phyloP scores from a whole-genome alignment of 179 eudicot genomes.

The Corrigiola litoralis region DNA sequence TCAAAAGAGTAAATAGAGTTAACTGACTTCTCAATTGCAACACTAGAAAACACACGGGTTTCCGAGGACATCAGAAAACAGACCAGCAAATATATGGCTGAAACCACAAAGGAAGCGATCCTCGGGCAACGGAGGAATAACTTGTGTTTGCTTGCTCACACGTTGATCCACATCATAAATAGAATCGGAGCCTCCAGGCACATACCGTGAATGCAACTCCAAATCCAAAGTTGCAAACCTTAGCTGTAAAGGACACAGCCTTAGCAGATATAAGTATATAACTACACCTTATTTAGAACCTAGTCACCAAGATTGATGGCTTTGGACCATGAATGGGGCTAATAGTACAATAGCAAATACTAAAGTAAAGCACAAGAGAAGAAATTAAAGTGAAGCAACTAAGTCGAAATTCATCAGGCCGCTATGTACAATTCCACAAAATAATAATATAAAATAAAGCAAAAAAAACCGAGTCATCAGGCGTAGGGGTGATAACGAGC shows the following conservation, averaged over 20 bases:
- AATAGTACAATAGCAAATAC: no score
- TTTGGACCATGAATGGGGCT: no score
- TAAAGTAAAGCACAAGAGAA: no score
- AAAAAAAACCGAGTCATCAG: no score
- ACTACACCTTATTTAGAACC: no score
- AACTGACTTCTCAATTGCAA: background rate
- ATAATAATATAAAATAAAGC: no score
- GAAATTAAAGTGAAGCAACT: no score
- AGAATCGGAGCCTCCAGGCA: conserved; percentile 84
- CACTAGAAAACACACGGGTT: background rate
- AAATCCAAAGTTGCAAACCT: conserved; percentile 75
- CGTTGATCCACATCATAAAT: conserved; percentile 84
- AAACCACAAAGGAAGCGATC: conserved; percentile 89
- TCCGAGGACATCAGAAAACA: conserved; percentile 3
- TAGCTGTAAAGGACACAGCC: conserved; percentile 43
- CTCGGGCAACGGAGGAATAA: conserved; percentile 86
- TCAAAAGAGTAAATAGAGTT: conserved; percentile 1
- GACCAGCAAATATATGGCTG: conserved; percentile 98
- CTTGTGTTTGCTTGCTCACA: conserved; percentile 62
- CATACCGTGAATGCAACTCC: conserved; percentile 79
- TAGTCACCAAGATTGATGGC: no score
- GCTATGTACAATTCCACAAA: no score
- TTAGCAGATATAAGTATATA: background rate
- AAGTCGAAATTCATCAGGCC: no score
- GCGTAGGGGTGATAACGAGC: no score